Percentiles rank a stretch among this genome's conserved stretches.
Evolutionary conservation across 768 basidiomycete genomes (phyloP).

Genomic region (Leccinellum luteum): DNA sequence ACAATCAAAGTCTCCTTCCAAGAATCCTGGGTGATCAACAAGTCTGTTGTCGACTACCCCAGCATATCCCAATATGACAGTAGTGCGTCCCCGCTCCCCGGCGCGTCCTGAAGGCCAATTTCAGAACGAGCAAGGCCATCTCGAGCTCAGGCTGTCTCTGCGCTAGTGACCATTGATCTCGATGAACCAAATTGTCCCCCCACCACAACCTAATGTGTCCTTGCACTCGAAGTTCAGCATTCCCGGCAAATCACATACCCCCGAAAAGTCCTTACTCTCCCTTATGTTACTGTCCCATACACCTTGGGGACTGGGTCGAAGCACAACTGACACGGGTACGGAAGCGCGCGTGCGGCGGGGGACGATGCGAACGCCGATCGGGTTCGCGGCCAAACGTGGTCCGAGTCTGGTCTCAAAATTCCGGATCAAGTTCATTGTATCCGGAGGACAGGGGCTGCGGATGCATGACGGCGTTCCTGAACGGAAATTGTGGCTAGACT

Average conservation of each 20-base stretch:
- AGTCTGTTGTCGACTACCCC: no score
- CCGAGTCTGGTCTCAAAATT: constrained; percentile 25
- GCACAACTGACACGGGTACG: constrained; percentile 7
- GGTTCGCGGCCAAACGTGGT: constrained; percentile 16
- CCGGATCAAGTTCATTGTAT: constrained; percentile 14
- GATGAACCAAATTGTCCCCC: constrained; percentile 40
- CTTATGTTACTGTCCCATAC: no score
- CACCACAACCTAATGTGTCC: constrained; percentile 26
- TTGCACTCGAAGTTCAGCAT: constrained; percentile 32
- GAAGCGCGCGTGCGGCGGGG: constrained; percentile 14
- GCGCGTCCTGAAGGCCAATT: neutral
- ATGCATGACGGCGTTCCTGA: neutral
- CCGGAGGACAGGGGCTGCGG: neutral
- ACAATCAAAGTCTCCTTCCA: no score
- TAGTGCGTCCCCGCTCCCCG: no score
- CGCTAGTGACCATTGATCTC: constrained; percentile 26
- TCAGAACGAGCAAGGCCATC: neutral
- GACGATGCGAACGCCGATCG: constrained; percentile 21
- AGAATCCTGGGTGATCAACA: no score
- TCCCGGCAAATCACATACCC: constrained; percentile 44
- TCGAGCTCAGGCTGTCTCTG: constrained; percentile 32
- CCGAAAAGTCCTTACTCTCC: neutral
- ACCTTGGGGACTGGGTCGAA: no score
- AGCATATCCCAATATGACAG: no score
- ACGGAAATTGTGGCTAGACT: constrained; percentile 4